Conservation (phyloP, 2,329 filamentous ascomycete genomes). For the Curvularia eragrostidis region DNA sequence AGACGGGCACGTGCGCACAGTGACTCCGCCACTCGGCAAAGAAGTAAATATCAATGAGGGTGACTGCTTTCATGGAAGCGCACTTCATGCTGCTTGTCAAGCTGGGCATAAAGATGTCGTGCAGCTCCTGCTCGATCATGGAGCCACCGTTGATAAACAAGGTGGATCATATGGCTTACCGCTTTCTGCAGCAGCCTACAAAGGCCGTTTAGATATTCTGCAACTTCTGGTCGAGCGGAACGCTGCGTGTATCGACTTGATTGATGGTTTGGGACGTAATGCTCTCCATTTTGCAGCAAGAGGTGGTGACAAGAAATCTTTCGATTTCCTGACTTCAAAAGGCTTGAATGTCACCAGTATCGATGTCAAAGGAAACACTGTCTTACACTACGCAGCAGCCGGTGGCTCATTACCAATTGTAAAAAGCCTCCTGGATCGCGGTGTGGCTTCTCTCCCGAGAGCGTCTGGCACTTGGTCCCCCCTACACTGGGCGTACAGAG, state of each 20-base stretch:
- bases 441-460: neutral
- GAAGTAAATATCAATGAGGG: neutral
- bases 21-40: neutral
- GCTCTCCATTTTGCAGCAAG: neutral
- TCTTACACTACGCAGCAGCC: neutral
- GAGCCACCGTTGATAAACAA: neutral
- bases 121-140: neutral
- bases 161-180: neutral
- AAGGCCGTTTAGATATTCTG: neutral
- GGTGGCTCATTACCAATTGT: neutral
- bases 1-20: neutral
- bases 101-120: neutral
- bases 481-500: neutral
- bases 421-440: neutral
- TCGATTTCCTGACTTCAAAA: neutral
- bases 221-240: neutral
- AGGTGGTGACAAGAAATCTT: neutral
- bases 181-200: neutral
- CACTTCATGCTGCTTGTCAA: neutral
- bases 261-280: neutral
- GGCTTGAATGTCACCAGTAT: neutral
- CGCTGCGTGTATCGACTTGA: neutral
- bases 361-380: neutral
- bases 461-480: neutral
- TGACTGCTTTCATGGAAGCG: neutral